These are phyloP conservation scores for Coemansia sp. DNA, from an alignment of 192 early-diverging fungal species.

Conservation along the genomic window DNA sequence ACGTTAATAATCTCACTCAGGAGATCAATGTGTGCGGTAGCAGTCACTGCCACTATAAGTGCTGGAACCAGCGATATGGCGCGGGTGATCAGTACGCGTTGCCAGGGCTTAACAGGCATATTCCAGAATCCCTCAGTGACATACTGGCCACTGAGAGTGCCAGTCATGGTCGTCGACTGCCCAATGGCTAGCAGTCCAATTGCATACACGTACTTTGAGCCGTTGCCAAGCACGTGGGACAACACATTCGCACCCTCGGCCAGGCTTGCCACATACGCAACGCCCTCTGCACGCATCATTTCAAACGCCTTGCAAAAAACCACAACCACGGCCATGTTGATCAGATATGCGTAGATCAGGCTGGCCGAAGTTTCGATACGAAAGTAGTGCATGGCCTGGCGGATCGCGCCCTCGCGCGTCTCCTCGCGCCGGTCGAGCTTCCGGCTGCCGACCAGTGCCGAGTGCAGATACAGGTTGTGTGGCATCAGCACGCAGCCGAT, in stretches of 20 bases:
- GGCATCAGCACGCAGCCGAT: slow-evolving; percentile 80
- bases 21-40: slow-evolving; percentile 61
- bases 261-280: slow-evolving; percentile 40
- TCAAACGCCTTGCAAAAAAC: slow-evolving; percentile 63
- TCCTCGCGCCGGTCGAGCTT: slow-evolving; percentile 52
- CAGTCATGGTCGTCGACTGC: slow-evolving; percentile 85
- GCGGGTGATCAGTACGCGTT: slow-evolving; percentile 64
- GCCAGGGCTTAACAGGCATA: slow-evolving; percentile 68
- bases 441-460: slow-evolving; percentile 69
- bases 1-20: slow-evolving; percentile 73
- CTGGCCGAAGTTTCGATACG: slow-evolving; percentile 62
- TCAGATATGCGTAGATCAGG: slow-evolving; percentile 63
- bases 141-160: slow-evolving; percentile 88
- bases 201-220: slow-evolving; percentile 74
- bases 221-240: slow-evolving; percentile 61
- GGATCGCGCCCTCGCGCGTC: slow-evolving; percentile 59
- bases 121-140: slow-evolving; percentile 85
- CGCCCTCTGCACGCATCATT: slow-evolving; percentile 54
- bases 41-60: slow-evolving; percentile 61
- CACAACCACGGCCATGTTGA: slow-evolving; percentile 72
- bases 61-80: slow-evolving; percentile 64
- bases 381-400: slow-evolving; percentile 72
- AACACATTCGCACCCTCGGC: slow-evolving; percentile 58
- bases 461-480: slow-evolving; percentile 88
- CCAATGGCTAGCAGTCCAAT: slow-evolving; percentile 79